Conservation (phyloP, 139 green algal genomes). For the Chlamydomonas asymmetrica region DNA sequence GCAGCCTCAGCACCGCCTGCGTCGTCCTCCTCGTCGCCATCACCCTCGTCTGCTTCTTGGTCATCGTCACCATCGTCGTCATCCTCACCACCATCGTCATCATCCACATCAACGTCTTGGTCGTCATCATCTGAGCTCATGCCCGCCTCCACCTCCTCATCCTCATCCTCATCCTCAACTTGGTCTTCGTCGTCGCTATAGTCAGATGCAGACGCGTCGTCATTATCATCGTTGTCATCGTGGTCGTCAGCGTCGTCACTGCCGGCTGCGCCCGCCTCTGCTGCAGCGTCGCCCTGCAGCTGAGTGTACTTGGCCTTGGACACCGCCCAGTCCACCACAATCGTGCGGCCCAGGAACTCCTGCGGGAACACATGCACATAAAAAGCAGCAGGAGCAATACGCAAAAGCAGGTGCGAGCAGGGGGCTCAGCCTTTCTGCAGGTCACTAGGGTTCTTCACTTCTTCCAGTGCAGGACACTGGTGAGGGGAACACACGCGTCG, state of each 20-base stretch:
- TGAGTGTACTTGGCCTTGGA: conserved; percentile 71
- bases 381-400: too few relatives aligned
- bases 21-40: conserved; percentile 1
- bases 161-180: conserved; percentile 4
- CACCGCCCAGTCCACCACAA: conserved; percentile 93
- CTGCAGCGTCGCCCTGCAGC: background rate
- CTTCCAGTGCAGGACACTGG: too few relatives aligned
- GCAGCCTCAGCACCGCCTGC: background rate
- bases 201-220: too few relatives aligned
- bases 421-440: too few relatives aligned
- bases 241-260: background rate
- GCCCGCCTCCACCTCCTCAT: conserved; percentile 13
- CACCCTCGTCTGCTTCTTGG: conserved; percentile 14
- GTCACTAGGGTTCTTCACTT: too few relatives aligned
- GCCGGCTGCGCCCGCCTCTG: background rate
- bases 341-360: conserved; percentile 59
- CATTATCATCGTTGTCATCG: background rate
- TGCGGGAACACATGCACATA: conserved; percentile 21
- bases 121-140: conserved; percentile 8
- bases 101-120: background rate
- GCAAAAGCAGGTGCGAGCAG: too few relatives aligned
- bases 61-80: conserved; percentile 16
- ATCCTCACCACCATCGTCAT: background rate
- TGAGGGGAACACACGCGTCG: too few relatives aligned
- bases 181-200: background rate